These are phyloP conservation scores for Fusarium sp. DNA, from an alignment of 2,329 filamentous ascomycete genomes.

Conservation along the genomic window DNA sequence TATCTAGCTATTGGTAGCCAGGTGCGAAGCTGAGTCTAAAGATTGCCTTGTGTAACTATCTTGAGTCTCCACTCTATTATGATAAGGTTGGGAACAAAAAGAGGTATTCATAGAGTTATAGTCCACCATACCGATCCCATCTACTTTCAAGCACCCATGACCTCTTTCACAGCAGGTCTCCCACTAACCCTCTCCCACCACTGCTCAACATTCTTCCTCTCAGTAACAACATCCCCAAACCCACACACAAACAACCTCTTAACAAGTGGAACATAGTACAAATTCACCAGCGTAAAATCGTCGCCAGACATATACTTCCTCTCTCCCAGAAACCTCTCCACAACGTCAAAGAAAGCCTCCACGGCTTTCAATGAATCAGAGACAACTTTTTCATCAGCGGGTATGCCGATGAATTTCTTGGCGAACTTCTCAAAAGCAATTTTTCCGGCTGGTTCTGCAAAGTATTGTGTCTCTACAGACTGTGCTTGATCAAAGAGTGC, in stretches of 20 bases:
- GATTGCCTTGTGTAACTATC: too few species aligned
- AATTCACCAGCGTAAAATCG: neutral
- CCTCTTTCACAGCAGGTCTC: neutral
- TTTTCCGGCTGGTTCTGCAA: neutral
- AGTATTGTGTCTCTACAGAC: neutral
- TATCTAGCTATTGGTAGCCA: too few species aligned
- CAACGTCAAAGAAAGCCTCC: neutral
- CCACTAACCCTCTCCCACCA: neutral
- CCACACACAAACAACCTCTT: neutral
- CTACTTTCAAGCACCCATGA: too few species aligned
- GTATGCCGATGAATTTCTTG: neutral
- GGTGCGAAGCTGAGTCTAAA: too few species aligned
- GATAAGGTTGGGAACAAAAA: too few species aligned
- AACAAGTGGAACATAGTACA: neutral
- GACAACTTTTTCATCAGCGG: neutral
- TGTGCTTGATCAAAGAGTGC: neutral
- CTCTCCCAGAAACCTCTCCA: neutral
- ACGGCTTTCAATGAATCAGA: neutral
- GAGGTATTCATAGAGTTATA: too few species aligned
- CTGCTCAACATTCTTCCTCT: neutral
- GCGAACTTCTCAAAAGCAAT: neutral
- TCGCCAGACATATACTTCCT: neutral
- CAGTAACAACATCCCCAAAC: neutral
- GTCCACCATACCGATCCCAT: too few species aligned
- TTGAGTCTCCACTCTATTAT: too few species aligned